These are phyloP conservation scores for Euryodendron excelsum DNA, from an alignment of 148 eudicot genomes.

Conservation along the genomic window DNA sequence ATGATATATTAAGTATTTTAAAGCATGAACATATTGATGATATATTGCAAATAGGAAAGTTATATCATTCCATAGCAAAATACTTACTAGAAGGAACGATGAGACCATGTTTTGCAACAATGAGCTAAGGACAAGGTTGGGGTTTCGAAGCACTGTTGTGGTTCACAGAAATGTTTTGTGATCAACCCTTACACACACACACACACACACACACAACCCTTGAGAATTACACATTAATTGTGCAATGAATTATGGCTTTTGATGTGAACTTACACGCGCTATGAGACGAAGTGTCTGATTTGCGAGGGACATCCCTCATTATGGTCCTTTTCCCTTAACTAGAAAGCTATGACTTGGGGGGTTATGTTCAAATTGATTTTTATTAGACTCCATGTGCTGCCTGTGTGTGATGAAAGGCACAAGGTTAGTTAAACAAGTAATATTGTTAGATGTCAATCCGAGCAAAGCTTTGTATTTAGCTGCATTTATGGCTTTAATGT, in stretches of 20 bases:
- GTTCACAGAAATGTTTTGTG: too few species aligned
- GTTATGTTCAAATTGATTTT: neutral
- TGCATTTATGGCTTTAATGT: too few species aligned
- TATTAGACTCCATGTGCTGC: neutral
- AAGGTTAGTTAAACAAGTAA: neutral
- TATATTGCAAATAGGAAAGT: neutral
- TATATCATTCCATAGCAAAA: neutral
- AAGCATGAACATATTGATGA: neutral
- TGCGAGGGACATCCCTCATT: slow-evolving; percentile 6
- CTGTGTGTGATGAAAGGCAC: neutral
- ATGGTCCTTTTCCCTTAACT: slow-evolving; percentile 14
- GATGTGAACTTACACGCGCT: neutral
- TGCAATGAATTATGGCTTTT: neutral
- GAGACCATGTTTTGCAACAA: too few species aligned
- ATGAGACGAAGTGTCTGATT: slow-evolving; percentile 2
- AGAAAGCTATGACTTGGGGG: neutral
- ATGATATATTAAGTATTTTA: neutral
- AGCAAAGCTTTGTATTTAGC: too few species aligned
- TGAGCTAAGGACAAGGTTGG: too few species aligned
- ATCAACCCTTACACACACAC: too few species aligned
- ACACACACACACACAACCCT: too few species aligned
- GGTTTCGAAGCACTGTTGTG: too few species aligned
- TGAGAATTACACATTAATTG: too few species aligned
- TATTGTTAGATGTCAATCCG: neutral
- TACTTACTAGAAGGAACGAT: neutral